These are phyloP conservation scores for Cyberlindnera sargentensis DNA, from an alignment of 805 yeast species.

Conservation along the genomic window DNA sequence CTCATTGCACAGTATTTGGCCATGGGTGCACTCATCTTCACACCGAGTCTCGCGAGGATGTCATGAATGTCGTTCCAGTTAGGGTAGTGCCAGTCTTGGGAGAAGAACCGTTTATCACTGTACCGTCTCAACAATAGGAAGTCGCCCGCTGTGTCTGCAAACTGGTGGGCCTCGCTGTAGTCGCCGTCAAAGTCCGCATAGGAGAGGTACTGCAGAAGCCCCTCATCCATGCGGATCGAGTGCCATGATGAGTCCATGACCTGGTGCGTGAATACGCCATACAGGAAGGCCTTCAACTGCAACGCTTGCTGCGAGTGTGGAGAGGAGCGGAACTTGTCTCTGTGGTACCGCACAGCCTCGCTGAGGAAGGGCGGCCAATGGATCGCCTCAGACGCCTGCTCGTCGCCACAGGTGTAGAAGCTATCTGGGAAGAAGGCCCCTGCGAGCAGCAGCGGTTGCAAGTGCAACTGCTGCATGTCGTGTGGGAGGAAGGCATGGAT, in stretches of 20 bases:
- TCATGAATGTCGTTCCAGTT: constrained; percentile 31
- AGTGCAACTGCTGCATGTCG: constrained; percentile 23
- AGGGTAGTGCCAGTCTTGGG: constrained; percentile 37
- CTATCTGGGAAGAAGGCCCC: constrained; percentile 71
- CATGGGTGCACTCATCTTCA: constrained; percentile 21
- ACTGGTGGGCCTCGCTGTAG: constrained; percentile 41
- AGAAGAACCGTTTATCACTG: constrained; percentile 20
- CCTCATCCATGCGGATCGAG: constrained; percentile 46
- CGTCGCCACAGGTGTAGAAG: constrained; percentile 48
- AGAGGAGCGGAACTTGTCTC: constrained; percentile 11
- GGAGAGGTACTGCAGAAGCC: constrained; percentile 45
- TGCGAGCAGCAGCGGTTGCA: constrained; percentile 33
- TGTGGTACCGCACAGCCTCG: constrained; percentile 36
- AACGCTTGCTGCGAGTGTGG: constrained; percentile 17
- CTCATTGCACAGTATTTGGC: constrained; percentile 44
- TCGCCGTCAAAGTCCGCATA: constrained; percentile 50
- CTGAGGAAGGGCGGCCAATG: constrained; percentile 67
- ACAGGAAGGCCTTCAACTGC: constrained; percentile 44
- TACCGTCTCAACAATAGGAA: constrained; percentile 39
- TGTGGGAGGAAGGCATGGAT: constrained; percentile 26
- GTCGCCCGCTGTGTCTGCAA: constrained; percentile 60
- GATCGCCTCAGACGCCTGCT: constrained; percentile 50
- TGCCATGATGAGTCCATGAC: constrained; percentile 66
- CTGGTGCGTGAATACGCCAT: constrained; percentile 57
- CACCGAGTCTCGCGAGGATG: constrained; percentile 35